Evolutionary conservation across 371 early-diverging fungal species (phyloP), one percentile per base, ranked within the genome.

Genomic region (Batkoa obscura): DNA sequence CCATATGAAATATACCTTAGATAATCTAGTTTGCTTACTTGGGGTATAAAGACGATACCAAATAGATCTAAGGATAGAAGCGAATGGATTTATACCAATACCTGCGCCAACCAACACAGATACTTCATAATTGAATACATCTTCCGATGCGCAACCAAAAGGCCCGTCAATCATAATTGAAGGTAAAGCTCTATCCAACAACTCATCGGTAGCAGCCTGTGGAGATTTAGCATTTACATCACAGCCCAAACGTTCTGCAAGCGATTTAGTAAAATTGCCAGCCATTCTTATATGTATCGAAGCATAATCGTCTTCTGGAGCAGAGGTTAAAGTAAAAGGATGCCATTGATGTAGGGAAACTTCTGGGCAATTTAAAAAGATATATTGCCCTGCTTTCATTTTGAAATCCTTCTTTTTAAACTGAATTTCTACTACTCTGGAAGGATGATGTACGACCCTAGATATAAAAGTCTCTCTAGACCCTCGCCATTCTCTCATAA

Each of bases 311-410:
- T 88, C 88, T 58, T 83, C 76, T 0, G 86, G 87, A 15, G 85
- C 81, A 17, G 80, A 83, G 31, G 89, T 87, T 43, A 88, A 66
- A 34, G 88, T 88, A 66, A 87, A 87, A 12, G 89, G 89, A 62
- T 88, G 89, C 83, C 84, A 86, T 59, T 88, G 60, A 45, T 53
- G 63, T 10, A 54, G 15, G 2, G 81, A 73, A 32, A 85, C 69
- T 17, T 70, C 72, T 8, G 85, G 84, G 51, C 80, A 72, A 60
- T 72, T 75, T 57, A 85, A 54, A 62, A 77, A 82, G 23, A 83
- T 59, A 58, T 75, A 85, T 61, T 85, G 84, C 12, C 86, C 86
- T 9, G 86, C 75, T 35, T 73, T 66, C 33, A 74, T 73, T 3
- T 62, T 62, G 59, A 73, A 69, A 15, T 68, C 59, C 15, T 68